phyloP scores from a whole-genome alignment of 176 grass and related monocot species.

The Oropetium thomaeum region DNA sequence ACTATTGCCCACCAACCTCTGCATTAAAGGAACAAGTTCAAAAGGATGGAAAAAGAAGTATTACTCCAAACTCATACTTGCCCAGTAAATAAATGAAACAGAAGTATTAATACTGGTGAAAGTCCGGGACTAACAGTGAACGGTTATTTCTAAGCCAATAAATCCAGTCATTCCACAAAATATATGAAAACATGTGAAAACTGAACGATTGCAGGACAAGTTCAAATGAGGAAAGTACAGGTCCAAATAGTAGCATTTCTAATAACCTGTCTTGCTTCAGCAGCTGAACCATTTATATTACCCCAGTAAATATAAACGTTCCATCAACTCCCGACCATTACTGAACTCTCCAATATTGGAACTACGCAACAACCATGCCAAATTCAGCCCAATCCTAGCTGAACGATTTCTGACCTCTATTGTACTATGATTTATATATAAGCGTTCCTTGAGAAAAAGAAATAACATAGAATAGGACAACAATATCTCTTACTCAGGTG shows the following conservation, averaged over 20 bases:
- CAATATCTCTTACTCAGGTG: not conserved
- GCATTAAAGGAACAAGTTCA: slow-evolving; percentile 17
- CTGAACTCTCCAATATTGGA: not conserved
- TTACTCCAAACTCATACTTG: not conserved
- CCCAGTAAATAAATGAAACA: not conserved
- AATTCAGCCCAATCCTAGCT: not conserved
- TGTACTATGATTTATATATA: not conserved
- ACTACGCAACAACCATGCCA: not conserved
- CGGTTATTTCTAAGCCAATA: not conserved
- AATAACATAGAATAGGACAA: not conserved
- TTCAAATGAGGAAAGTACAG: not conserved
- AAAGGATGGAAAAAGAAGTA: slow-evolving; percentile 6
- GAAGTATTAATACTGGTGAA: not conserved
- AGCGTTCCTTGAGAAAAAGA: not conserved
- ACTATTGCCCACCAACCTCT: slow-evolving; percentile 28
- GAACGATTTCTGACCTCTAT: not conserved
- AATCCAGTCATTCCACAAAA: not conserved
- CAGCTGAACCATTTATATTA: not conserved
- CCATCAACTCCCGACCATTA: not conserved
- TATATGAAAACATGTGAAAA: not conserved
- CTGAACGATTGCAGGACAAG: not conserved
- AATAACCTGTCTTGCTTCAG: not conserved
- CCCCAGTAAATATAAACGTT: not conserved
- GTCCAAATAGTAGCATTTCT: not conserved
- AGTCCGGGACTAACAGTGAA: not conserved